Percentiles rank a stretch among this genome's conserved stretches.
Evolutionary conservation across 176 grass and related monocot species (phyloP).

Genomic region (Aegilops speltoides): DNA sequence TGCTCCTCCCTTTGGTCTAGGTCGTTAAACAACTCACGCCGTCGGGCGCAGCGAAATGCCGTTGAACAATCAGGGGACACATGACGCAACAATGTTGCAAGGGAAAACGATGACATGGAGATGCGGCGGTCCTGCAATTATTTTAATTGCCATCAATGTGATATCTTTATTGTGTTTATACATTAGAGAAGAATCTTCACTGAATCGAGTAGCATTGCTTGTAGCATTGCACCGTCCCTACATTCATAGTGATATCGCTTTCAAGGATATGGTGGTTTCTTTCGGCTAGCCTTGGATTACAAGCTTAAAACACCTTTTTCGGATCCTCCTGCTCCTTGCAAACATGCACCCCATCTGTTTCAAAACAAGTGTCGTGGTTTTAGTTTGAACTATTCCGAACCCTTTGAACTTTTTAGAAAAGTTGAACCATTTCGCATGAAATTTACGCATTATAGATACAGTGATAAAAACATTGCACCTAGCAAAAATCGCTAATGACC

Average conservation of each 20-base stretch:
- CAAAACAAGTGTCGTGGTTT: no score
- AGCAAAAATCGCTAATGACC: background rate
- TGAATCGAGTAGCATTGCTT: background rate
- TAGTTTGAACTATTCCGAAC: no score
- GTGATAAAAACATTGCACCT: background rate
- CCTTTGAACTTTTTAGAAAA: background rate
- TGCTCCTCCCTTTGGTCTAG: background rate
- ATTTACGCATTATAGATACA: background rate
- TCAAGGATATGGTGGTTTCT: background rate
- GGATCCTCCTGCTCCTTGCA: background rate
- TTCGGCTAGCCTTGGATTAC: background rate
- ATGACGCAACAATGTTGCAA: background rate
- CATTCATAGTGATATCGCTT: background rate
- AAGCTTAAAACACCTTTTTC: background rate
- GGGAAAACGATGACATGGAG: background rate
- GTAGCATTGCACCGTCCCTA: background rate
- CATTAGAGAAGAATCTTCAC: background rate
- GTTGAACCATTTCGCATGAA: background rate
- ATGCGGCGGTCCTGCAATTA: background rate
- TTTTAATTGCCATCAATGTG: background rate
- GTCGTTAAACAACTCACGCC: background rate
- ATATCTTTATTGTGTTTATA: background rate
- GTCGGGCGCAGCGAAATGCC: background rate
- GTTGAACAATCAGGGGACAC: background rate
- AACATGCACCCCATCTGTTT: no score